Percentiles rank a stretch among this genome's conserved stretches.
These are phyloP conservation scores for Sarocladium oryzae DNA, from an alignment of 2,329 filamentous ascomycete species.

Conservation along the genomic window DNA sequence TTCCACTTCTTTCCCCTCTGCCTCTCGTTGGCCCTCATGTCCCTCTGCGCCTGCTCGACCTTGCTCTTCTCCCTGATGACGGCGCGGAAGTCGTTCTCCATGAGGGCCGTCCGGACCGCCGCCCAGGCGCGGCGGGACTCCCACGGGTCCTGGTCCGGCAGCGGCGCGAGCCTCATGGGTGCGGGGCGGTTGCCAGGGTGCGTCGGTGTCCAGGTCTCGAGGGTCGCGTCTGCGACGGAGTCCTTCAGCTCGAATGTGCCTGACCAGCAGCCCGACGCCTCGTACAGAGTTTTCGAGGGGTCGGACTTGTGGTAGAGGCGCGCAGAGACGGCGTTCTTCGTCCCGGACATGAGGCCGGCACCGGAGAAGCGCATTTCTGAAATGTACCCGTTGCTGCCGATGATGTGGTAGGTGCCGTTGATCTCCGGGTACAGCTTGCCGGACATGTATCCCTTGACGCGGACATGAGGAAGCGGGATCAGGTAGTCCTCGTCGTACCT, in stretches of 20 bases:
- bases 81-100: slow-evolving; percentile 66
- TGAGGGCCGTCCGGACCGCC: slow-evolving; percentile 66
- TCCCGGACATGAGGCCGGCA: slow-evolving; percentile 29
- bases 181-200: background rate
- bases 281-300: slow-evolving; percentile 17
- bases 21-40: slow-evolving; percentile 63
- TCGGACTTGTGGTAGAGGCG: slow-evolving; percentile 33
- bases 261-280: slow-evolving; percentile 14
- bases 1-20: slow-evolving; percentile 29
- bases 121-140: slow-evolving; percentile 78
- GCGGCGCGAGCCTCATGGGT: slow-evolving; percentile 10
- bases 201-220: slow-evolving; percentile 1
- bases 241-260: slow-evolving; percentile 11
- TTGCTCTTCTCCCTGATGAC: slow-evolving; percentile 67
- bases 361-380: slow-evolving; percentile 42
- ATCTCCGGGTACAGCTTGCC: slow-evolving; percentile 44
- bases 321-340: slow-evolving; percentile 39
- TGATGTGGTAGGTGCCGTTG: slow-evolving; percentile 36
- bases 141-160: slow-evolving; percentile 69
- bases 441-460: slow-evolving; percentile 40
- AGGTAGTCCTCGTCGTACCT: slow-evolving; percentile 41
- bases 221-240: background rate
- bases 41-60: slow-evolving; percentile 76
- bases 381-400: slow-evolving; percentile 37
- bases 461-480: slow-evolving; percentile 41